Conservation (phyloP, 2,329 filamentous ascomycete genomes). For the Diaporthe helianthi region DNA sequence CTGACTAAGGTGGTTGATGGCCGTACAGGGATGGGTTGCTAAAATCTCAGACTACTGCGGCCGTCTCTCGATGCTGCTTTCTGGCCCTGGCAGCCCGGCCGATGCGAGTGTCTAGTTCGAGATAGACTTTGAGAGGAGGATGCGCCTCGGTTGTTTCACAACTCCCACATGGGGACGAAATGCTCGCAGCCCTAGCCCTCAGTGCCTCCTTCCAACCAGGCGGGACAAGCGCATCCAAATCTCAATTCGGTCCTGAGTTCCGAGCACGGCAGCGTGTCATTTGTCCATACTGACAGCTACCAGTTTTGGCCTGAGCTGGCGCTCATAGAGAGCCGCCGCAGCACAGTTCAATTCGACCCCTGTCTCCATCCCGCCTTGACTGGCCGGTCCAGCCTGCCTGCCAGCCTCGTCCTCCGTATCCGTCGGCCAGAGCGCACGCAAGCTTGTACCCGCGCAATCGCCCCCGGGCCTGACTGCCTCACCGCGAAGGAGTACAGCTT, state of each 20-base stretch:
- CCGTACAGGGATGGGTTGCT: slow-evolving; percentile 4
- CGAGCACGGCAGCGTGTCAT: background rate
- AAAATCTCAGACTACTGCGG: slow-evolving; percentile 20
- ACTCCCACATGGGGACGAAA: slow-evolving; percentile 24
- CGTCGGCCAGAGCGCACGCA: background rate
- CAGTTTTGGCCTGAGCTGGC: background rate
- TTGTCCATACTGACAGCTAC: background rate
- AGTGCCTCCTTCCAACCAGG: slow-evolving; percentile 1
- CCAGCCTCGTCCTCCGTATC: no score
- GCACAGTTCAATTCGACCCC: background rate
- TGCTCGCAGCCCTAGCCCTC: background rate
- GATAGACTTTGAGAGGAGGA: slow-evolving; percentile 15
- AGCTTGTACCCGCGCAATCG: background rate
- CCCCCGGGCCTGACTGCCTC: background rate
- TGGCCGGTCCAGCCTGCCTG: background rate
- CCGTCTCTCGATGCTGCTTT: slow-evolving; percentile 13
- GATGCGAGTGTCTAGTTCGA: slow-evolving; percentile 22
- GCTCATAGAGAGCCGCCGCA: background rate
- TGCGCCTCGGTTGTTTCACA: slow-evolving; percentile 22
- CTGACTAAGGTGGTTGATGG: slow-evolving; percentile 1
- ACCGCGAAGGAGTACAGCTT: background rate
- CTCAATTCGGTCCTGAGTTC: background rate
- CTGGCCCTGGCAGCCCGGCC: slow-evolving; percentile 13
- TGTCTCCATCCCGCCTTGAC: background rate
- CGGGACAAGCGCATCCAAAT: background rate